Evolutionary conservation across 106 monocot genomes (phyloP).

Genomic region (Posidonia australis): DNA sequence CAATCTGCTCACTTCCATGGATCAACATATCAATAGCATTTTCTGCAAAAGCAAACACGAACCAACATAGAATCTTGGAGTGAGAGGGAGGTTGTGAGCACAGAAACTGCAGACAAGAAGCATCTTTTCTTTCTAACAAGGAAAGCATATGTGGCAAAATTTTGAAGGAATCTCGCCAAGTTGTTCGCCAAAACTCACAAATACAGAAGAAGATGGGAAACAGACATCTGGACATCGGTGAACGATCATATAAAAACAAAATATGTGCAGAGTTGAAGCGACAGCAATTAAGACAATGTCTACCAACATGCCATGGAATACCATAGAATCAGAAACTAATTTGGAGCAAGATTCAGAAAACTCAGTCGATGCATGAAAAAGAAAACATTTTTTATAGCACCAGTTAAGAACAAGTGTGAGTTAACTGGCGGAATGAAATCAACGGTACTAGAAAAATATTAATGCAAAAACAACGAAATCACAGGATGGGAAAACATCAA

Average conservation of each 20-base stretch:
- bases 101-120: conserved; percentile 39
- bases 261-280: neutral
- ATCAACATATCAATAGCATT: neutral
- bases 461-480: no score
- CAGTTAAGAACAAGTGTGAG: no score
- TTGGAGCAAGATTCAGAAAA: neutral
- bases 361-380: neutral
- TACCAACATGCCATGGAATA: conserved; percentile 1
- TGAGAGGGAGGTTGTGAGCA: conserved; percentile 4
- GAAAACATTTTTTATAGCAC: neutral
- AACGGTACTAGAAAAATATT: no score
- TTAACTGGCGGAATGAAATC: no score
- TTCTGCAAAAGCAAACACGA: conserved; percentile 24
- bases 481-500: no score
- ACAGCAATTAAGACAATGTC: conserved; percentile 9
- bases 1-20: neutral
- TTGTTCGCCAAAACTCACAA: conserved; percentile 25
- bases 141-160: conserved; percentile 10
- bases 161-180: conserved; percentile 32
- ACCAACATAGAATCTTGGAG: conserved; percentile 17
- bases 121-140: conserved; percentile 33
- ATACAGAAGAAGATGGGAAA: neutral
- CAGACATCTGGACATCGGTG: neutral
- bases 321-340: conserved; percentile 1
- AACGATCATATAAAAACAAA: conserved; percentile 6